These are phyloP conservation scores for Aspergillus terreus DNA, from an alignment of 2,329 filamentous ascomycete species.

Conservation along the genomic window DNA sequence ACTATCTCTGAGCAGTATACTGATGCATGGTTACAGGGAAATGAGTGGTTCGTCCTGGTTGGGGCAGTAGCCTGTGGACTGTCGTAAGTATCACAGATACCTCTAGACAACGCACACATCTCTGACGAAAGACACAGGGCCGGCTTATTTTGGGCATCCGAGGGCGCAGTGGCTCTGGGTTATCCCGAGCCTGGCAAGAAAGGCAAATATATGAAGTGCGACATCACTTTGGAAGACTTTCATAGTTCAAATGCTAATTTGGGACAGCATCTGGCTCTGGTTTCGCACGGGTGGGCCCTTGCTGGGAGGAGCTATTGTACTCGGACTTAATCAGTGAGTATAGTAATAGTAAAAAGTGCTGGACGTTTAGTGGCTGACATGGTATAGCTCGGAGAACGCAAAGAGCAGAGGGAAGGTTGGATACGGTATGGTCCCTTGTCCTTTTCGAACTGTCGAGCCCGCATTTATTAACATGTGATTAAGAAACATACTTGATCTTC, in stretches of 20 bases:
- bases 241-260: neutral
- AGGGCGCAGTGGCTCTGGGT: constrained; percentile 49
- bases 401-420: constrained; percentile 23
- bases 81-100: constrained; percentile 21
- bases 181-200: constrained; percentile 48
- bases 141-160: constrained; percentile 50
- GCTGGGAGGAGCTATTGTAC: constrained; percentile 45
- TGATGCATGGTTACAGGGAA: constrained; percentile 33
- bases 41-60: constrained; percentile 50
- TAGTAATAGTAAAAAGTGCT: too few relatives aligned
- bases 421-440: constrained; percentile 13
- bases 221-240: neutral
- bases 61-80: constrained; percentile 49
- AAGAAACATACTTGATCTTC: constrained; percentile 42
- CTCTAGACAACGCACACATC: neutral
- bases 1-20: neutral
- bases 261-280: constrained; percentile 42
- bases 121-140: constrained; percentile 23
- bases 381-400: constrained; percentile 9
- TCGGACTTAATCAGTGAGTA: constrained; percentile 41
- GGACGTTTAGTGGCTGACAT: constrained; percentile 2
- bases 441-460: fast-evolving
- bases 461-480: neutral
- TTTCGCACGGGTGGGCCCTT: constrained; percentile 51
- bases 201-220: constrained; percentile 44